Evolutionary conservation across 23 red algal species (phyloP).

Genomic region (Gracilaria gracilis): DNA sequence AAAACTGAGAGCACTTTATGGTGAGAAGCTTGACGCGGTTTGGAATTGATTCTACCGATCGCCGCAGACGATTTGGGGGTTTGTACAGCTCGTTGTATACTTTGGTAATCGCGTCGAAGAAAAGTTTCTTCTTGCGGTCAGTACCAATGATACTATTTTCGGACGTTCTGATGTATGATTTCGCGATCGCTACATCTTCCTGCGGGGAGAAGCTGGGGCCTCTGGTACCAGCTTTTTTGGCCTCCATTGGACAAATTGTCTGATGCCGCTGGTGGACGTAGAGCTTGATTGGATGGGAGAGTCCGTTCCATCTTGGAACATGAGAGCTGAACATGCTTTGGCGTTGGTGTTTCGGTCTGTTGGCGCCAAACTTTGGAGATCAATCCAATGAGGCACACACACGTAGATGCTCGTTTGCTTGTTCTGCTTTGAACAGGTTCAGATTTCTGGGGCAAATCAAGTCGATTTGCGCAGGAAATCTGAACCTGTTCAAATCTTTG

Average conservation of each 20-base stretch:
- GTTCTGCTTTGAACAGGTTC: neutral
- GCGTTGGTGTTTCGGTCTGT: neutral
- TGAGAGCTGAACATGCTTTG: too few relatives aligned
- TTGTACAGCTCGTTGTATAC: conserved; percentile 1
- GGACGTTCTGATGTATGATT: neutral
- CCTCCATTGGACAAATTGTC: neutral
- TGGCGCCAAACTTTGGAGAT: neutral
- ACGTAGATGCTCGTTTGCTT: conserved; percentile 15
- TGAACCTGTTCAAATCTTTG: conserved; percentile 31
- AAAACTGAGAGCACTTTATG: neutral
- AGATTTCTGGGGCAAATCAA: neutral
- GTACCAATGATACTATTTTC: conserved; percentile 29
- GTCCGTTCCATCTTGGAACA: too few relatives aligned
- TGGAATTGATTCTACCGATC: neutral
- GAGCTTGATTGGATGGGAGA: too few relatives aligned
- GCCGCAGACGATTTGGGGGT: neutral
- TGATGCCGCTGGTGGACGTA: neutral
- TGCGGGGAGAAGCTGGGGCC: neutral
- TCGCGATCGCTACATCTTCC: conserved; percentile 18
- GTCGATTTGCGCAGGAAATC: neutral
- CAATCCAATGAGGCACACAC: neutral
- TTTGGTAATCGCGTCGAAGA: conserved; percentile 8
- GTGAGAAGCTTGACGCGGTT: neutral
- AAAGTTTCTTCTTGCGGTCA: conserved; percentile 36
- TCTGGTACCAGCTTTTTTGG: neutral